Conservation (phyloP, 306 rosid species). For the Herpetospermum pedunculosum region DNA sequence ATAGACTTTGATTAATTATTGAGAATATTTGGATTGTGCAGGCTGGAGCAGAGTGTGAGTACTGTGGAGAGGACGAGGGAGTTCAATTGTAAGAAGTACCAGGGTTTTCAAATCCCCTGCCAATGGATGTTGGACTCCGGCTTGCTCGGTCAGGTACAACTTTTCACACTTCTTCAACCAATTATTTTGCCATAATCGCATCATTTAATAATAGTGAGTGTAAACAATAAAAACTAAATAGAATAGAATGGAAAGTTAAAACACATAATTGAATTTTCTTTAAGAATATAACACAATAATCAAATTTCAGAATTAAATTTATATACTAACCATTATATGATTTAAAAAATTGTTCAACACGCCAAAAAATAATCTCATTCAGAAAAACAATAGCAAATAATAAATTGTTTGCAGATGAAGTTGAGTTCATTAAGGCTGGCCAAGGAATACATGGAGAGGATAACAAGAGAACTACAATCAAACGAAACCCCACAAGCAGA, state of each 20-base stretch:
- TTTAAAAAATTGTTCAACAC: too few relatives aligned
- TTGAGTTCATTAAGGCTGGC: conserved; percentile 56
- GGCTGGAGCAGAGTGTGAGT: conserved; percentile 68
- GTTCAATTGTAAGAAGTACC: conserved; percentile 47
- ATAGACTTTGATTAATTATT: conserved; percentile 7
- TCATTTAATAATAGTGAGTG: too few relatives aligned
- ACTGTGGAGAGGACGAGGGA: conserved; percentile 65
- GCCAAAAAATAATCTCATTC: background rate
- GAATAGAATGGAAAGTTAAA: too few relatives aligned
- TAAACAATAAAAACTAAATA: background rate
- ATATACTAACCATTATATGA: too few relatives aligned
- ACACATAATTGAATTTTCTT: too few relatives aligned
- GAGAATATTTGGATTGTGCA: conserved; percentile 18
- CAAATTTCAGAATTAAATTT: too few relatives aligned
- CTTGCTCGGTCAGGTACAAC: conserved; percentile 70
- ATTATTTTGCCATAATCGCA: too few relatives aligned
- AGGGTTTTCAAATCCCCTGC: conserved; percentile 70
- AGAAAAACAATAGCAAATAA: too few relatives aligned
- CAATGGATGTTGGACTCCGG: conserved; percentile 81
- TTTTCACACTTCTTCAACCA: too few relatives aligned
- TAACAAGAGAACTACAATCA: conserved; percentile 33
- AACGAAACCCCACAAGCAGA: conserved; percentile 37
- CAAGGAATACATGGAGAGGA: conserved; percentile 51
- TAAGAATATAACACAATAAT: background rate
- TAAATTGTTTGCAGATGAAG: conserved; percentile 90